These are phyloP conservation scores for Daldinia sp. DNA, from an alignment of 2,329 filamentous ascomycete genomes.

Conservation along the genomic window DNA sequence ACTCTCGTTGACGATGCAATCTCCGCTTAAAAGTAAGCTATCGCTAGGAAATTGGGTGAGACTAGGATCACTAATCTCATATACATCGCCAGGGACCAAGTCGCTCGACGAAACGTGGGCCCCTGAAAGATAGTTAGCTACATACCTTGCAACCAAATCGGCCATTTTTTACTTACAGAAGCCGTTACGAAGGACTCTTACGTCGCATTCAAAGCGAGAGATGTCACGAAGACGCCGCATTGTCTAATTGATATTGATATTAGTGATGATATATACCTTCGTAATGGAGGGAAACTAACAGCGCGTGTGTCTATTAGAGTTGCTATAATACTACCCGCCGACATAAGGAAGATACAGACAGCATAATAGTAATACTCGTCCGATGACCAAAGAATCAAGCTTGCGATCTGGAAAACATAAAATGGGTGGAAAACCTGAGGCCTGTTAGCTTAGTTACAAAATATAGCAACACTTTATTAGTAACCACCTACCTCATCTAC, in stretches of 20 bases:
- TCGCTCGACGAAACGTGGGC: conserved; percentile 87
- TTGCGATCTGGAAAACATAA: conserved; percentile 97
- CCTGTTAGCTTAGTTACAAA: conserved; percentile 39
- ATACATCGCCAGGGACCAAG: conserved; percentile 94
- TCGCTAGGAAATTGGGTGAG: conserved; percentile 91
- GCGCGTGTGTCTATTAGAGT: conserved; percentile 91
- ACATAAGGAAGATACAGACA: conserved; percentile 93
- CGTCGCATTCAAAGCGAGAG: conserved; percentile 93
- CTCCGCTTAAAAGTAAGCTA: conserved; percentile 88
- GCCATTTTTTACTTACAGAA: conserved; percentile 74
- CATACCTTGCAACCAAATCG: background rate
- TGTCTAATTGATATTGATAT: conserved; percentile 64
- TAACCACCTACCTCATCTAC: conserved; percentile 78
- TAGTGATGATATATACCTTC: conserved; percentile 9
- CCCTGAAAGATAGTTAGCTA: conserved; percentile 64
- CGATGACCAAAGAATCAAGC: conserved; percentile 91
- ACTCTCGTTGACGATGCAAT: conserved; percentile 99
- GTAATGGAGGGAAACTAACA: conserved; percentile 60
- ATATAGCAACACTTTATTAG: background rate
- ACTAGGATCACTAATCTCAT: conserved; percentile 94
- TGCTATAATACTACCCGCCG: conserved; percentile 88
- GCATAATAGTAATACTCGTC: conserved; percentile 99
- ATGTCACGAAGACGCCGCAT: conserved; percentile 93
- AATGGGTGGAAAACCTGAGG: conserved; percentile 90
- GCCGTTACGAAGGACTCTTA: conserved; percentile 90